These are phyloP conservation scores for Papiliotrema terrestris DNA, from an alignment of 1,284 basidiomycete species.

Conservation along the genomic window DNA sequence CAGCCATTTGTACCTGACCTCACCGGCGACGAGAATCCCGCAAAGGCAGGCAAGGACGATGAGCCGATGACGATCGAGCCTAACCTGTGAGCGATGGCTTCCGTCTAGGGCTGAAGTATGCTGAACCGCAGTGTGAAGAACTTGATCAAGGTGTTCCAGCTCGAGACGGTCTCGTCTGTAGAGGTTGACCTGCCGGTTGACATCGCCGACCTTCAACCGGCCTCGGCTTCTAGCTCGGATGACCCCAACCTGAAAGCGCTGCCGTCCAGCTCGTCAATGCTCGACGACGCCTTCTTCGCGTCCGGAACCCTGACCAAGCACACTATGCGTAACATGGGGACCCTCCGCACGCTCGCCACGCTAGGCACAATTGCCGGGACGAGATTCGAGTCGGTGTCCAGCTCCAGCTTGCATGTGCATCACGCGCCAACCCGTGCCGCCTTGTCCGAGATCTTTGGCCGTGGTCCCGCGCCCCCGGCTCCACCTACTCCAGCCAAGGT, in stretches of 20 bases:
- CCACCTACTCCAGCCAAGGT: background rate
- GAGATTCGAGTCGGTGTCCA: background rate
- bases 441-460: conserved; percentile 3
- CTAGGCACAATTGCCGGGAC: background rate
- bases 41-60: conserved; percentile 15
- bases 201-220: background rate
- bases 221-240: background rate
- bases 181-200: conserved; percentile 4
- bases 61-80: conserved; percentile 7
- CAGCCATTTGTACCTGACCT: conserved; percentile 13
- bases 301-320: conserved; percentile 3
- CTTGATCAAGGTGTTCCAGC: conserved; percentile 24
- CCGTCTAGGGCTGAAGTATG: background rate
- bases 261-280: background rate
- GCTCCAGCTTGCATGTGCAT: conserved; percentile 1
- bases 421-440: conserved; percentile 4
- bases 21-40: conserved; percentile 10
- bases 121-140: conserved; percentile 17
- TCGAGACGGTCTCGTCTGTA: conserved; percentile 14
- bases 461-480: background rate
- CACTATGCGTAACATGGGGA: background rate
- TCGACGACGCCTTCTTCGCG: background rate
- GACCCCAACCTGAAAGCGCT: background rate
- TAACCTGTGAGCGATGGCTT: conserved; percentile 11
- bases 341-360: conserved; percentile 3